These are phyloP conservation scores for Physcia stellaris DNA, from an alignment of 495 filamentous ascomycete species.

Conservation along the genomic window DNA sequence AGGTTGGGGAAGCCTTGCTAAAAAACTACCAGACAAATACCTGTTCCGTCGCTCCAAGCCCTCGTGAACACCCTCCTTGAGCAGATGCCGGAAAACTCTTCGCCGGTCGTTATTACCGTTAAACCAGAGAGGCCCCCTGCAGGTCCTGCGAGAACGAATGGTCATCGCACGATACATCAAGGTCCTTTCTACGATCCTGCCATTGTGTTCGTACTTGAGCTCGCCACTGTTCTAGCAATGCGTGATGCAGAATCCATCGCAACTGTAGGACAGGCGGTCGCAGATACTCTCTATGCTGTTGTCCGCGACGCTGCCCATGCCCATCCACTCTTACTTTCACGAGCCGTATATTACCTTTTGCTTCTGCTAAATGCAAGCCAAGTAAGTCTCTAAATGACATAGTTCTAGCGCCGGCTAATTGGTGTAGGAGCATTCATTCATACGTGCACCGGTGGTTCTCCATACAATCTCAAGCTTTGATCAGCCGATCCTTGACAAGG, in stretches of 20 bases:
- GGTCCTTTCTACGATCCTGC: constrained; percentile 70
- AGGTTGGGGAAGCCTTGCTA: neutral
- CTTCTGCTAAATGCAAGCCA: constrained; percentile 75
- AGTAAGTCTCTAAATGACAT: constrained; percentile 36
- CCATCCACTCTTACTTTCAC: constrained; percentile 67
- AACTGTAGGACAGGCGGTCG: constrained; percentile 60
- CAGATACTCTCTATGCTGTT: constrained; percentile 65
- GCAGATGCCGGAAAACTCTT: constrained; percentile 76
- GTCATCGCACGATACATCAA: constrained; percentile 32
- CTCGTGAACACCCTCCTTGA: constrained; percentile 62
- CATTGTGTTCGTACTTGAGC: constrained; percentile 75
- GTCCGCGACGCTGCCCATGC: constrained; percentile 64
- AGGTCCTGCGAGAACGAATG: constrained; percentile 37
- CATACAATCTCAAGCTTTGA: constrained; percentile 84
- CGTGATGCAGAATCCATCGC: constrained; percentile 60
- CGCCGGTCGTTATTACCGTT: constrained; percentile 70
- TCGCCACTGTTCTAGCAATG: constrained; percentile 73
- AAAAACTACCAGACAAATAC: constrained; percentile 1
- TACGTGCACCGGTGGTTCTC: constrained; percentile 82
- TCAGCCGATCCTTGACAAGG: constrained; percentile 58
- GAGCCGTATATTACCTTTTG: constrained; percentile 76
- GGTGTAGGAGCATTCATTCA: constrained; percentile 70
- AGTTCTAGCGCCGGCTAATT: neutral
- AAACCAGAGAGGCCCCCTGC: constrained; percentile 61
- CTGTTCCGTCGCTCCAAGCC: too few species aligned